Evolutionary conservation across 73 alveolate genomes (phyloP), one percentile per base, ranked within the genome.

Genomic region (Diophrys sp.): DNA sequence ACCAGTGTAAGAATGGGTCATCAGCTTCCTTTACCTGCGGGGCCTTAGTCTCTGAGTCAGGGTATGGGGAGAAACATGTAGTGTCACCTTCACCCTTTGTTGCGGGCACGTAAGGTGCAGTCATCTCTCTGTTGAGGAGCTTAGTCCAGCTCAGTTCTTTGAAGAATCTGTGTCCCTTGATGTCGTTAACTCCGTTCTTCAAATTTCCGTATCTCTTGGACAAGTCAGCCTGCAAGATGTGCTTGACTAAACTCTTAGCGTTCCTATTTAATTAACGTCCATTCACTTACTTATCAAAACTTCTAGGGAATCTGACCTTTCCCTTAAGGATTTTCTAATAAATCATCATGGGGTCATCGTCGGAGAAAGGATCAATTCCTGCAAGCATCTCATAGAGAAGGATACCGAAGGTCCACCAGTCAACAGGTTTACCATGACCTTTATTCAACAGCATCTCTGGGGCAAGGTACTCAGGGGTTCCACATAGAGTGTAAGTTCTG

Each of bases 391-490:
- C 96, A 87, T 90, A 93, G 44, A 90, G 85, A 71, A 93, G 82
- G 44, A 93, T 84, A 29, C 98, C 98, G 54, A 92, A 73, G 31
- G 96, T 90, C 96, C 98, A 92, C 98, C 98, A 93, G 81, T 93
- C 98, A 29, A 93, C 98, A 14, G 96, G 94, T 80, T 91, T 91
- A 66, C 97, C 98, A 79, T 94, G 97, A 18, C 97, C 97, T 77
- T 91, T 91, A 84, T 91, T 91, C 57, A 91, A 76, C 23, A 91
- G 84, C 57, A 94, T 91, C 87, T 94, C 98, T 31, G 98, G 98
- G 66, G 98, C 98, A 81, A 94, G 83, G 89, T 94, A 94, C 80
- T 94, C 97, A 33, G 98, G 98, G 18, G 97, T 93, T 67, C 98
- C 98, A 69, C 98, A 93, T 57, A 90, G 88, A 29, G 98, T 90